A percentile compares a stretch with the other conserved stretches of the same genome.
Conservation (phyloP, 2,329 filamentous ascomycete species). For the Xylariaceae sp. region DNA sequence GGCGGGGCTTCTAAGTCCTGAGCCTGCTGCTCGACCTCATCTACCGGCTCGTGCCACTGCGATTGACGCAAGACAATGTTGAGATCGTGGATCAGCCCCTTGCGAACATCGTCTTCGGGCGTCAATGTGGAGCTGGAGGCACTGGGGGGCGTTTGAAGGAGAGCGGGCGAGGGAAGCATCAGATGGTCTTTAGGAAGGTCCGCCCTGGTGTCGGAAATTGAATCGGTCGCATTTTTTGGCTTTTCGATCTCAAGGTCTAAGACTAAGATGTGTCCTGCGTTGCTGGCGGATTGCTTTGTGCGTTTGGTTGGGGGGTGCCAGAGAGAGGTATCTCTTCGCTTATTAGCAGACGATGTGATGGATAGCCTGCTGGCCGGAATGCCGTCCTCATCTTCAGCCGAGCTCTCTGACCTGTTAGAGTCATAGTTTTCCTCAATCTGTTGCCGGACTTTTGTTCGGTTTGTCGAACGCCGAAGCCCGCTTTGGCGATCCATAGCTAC, state of each 20-base stretch:
- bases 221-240: constrained; percentile 16
- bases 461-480: constrained; percentile 5
- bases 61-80: constrained; percentile 17
- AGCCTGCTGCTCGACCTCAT: background rate
- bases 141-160: background rate
- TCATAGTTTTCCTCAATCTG: constrained; percentile 1
- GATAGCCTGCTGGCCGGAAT: constrained; percentile 17
- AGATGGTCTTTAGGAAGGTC: background rate
- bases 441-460: background rate
- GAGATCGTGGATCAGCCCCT: constrained; percentile 18
- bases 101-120: constrained; percentile 16
- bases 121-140: constrained; percentile 4
- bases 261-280: constrained; percentile 8
- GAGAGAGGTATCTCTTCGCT: too few species aligned
- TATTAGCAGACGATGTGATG: constrained; percentile 15
- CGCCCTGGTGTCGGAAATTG: constrained; percentile 4
- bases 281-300: constrained; percentile 9
- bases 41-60: constrained; percentile 2
- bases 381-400: constrained; percentile 22
- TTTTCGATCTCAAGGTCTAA: constrained; percentile 17
- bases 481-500: constrained; percentile 18
- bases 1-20: too few species aligned
- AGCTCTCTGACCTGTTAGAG: constrained; percentile 13
- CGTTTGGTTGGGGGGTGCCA: background rate
- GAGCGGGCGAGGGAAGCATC: background rate